Evolutionary conservation across 805 yeast genomes (phyloP), one percentile per base, ranked within the genome.

Genomic region (Vanderwaltozyma tropicalis): DNA sequence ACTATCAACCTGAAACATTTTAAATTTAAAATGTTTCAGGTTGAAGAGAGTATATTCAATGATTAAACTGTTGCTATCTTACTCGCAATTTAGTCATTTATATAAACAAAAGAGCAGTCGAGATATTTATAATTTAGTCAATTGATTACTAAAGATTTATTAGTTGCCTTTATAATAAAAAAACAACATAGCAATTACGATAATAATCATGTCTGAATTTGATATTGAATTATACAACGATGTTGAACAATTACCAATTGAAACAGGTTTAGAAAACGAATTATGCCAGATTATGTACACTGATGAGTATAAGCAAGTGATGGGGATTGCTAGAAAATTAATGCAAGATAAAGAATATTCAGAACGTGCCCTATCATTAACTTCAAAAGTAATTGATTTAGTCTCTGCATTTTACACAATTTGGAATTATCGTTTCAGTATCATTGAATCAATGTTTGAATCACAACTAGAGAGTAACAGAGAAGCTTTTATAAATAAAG

Each of bases 371-470:
- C 59, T 86, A 17, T 70, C 68, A 15, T 60, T 87, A 30, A 81
- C 95, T 0, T 67, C 71, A 12, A 58, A 61, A 19, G 80, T 81
- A 3, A 79, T 92, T 35, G 71, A 63, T 12, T 50, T 71, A 39
- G 79, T 84, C 28, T 87, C 96, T 0, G 94, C 96, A 0, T 95
- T 89, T 57, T 92, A 92, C 55, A 80, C 96, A 0, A 80, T 80
- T 1, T 92, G 97, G 97, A 71, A 71, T 34, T 83, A 76, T 57
- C 59, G 89, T 20, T 76, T 59, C 41, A 64, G 72, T 30, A 78
- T 77, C 18, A 50, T 80, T 18, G 48, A 52, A 18, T 46, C 60
- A 22, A 43, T 78, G 28, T 17, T 57, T 5, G 54, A 18, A 3
- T 7, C 4, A n/a, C 5, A 17, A 3, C 3, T 4, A 5, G 12